Evolutionary conservation across 164 flowering plant genomes (phyloP).

Genomic region (Piper betle): DNA sequence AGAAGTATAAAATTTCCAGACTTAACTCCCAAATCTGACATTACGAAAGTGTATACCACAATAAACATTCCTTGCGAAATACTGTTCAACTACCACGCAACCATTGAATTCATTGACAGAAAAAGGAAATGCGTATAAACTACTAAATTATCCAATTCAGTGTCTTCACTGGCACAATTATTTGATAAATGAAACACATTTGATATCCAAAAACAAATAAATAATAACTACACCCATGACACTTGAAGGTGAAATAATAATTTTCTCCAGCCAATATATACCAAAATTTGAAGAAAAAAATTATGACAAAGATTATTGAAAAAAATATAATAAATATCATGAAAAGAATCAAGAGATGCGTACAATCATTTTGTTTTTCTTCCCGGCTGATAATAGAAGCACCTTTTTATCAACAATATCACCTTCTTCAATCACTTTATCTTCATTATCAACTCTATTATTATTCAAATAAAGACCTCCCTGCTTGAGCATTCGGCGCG

Average conservation of each 20-base stretch:
- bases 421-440: slow-evolving; percentile 39
- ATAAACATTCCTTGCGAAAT: too few species aligned
- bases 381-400: slow-evolving; percentile 68
- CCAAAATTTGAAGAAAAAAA: not conserved
- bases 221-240: not conserved
- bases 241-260: not conserved
- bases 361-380: slow-evolving; percentile 76
- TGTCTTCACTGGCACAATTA: too few species aligned
- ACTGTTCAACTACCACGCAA: too few species aligned
- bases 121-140: too few species aligned
- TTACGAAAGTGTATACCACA: too few species aligned
- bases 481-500: slow-evolving; percentile 61
- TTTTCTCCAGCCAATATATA: not conserved
- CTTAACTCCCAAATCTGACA: too few species aligned
- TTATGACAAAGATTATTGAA: not conserved
- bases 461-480: slow-evolving; percentile 79
- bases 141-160: too few species aligned
- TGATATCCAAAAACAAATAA: too few species aligned
- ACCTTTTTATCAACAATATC: slow-evolving; percentile 74
- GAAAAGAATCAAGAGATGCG: slow-evolving; percentile 26
- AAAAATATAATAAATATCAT: too few species aligned
- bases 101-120: too few species aligned
- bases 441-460: slow-evolving; percentile 51
- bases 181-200: too few species aligned
- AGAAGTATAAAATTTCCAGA: too few species aligned